phyloP scores from a whole-genome alignment of 345 rosid genomes.

The Brassica cretica region DNA sequence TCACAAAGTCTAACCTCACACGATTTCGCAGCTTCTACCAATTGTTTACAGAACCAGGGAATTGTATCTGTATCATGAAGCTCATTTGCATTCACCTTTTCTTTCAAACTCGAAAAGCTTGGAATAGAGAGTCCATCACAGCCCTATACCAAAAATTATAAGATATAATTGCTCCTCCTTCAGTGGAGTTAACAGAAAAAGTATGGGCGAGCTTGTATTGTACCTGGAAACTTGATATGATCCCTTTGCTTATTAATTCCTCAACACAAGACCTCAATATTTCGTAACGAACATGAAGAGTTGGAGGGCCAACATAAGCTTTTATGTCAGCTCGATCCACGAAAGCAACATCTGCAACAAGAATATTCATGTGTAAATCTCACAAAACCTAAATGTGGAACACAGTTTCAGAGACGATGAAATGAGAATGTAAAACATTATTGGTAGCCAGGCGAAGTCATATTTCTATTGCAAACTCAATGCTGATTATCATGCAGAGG shows the following conservation, averaged over 20 bases:
- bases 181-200: conserved; percentile 3
- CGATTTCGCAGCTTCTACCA: conserved; percentile 79
- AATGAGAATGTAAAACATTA: conserved; percentile 13
- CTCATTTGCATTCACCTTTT: conserved; percentile 47
- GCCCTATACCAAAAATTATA: conserved; percentile 48
- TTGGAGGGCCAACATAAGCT: conserved; percentile 98
- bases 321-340: conserved; percentile 97
- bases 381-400: not conserved
- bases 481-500: not conserved
- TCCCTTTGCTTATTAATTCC: conserved; percentile 72
- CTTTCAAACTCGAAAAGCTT: conserved; percentile 60
- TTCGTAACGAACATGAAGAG: conserved; percentile 88
- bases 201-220: not conserved
- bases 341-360: conserved; percentile 84
- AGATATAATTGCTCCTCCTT: conserved; percentile 1
- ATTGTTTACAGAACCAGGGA: conserved; percentile 47
- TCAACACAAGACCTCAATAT: conserved; percentile 83
- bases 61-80: conserved; percentile 46
- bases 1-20: conserved; percentile 64
- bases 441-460: conserved; percentile 6
- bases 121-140: conserved; percentile 51
- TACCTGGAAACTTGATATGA: conserved; percentile 71
- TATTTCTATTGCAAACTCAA: not conserved
- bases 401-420: conserved; percentile 2
- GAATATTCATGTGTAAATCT: not conserved